A percentile compares a stretch with the other conserved stretches of the same genome.
These are phyloP conservation scores for Fusarium pilosicola DNA, from an alignment of 2,329 filamentous ascomycete genomes.

Conservation along the genomic window DNA sequence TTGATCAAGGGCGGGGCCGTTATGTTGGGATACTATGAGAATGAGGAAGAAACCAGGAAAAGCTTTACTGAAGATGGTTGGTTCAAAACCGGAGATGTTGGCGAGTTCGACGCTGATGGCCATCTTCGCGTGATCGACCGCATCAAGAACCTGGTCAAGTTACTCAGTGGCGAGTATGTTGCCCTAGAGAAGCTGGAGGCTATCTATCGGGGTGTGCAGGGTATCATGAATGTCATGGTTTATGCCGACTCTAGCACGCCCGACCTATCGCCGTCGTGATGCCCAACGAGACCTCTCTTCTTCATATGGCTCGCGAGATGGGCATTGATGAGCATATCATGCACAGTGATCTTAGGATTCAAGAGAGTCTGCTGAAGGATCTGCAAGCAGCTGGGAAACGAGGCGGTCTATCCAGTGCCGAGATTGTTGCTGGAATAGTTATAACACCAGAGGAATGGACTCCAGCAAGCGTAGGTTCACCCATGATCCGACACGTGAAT, in stretches of 20 bases:
- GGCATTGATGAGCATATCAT: slow-evolving; percentile 75
- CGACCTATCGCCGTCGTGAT: slow-evolving; percentile 85
- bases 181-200: slow-evolving; percentile 97
- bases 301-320: slow-evolving; percentile 64
- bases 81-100: slow-evolving; percentile 97
- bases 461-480: slow-evolving; percentile 74
- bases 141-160: slow-evolving; percentile 98
- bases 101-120: slow-evolving; percentile 82
- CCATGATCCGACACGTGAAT: fast-evolving
- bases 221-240: slow-evolving; percentile 86
- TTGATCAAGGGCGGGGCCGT: slow-evolving; percentile 83
- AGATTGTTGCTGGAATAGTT: slow-evolving; percentile 80
- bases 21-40: slow-evolving; percentile 80
- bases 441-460: slow-evolving; percentile 89
- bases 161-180: slow-evolving; percentile 93
- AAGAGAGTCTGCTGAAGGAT: slow-evolving; percentile 69
- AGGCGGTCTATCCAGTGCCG: slow-evolving; percentile 74
- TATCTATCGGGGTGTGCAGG: slow-evolving; percentile 80
- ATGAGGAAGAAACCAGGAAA: slow-evolving; percentile 83
- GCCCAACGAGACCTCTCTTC: slow-evolving; percentile 70
- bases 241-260: slow-evolving; percentile 78
- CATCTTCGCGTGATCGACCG: slow-evolving; percentile 90
- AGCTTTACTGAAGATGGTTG: slow-evolving; percentile 84
- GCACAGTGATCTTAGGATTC: slow-evolving; percentile 72
- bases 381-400: slow-evolving; percentile 71